Conservation (phyloP, 768 basidiomycete species). For the Phlegmacium glaucopus region DNA sequence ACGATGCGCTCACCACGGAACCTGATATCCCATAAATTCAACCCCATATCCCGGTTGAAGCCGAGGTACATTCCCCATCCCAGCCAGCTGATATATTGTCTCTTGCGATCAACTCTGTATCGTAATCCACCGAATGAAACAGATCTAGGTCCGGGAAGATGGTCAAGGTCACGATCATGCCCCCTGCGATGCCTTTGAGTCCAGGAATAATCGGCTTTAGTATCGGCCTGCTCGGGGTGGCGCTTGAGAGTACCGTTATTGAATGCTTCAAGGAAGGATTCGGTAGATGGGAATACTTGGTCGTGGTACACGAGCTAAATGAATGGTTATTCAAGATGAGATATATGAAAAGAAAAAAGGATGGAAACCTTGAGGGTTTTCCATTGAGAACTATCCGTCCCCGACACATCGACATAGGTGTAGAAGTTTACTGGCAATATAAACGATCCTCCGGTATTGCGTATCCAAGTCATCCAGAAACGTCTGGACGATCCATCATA, state of each 20-base stretch:
- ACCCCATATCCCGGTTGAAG: constrained; percentile 66
- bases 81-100: constrained; percentile 65
- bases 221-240: constrained; percentile 26
- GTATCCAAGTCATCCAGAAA: constrained; percentile 48
- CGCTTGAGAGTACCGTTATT: constrained; percentile 49
- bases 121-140: constrained; percentile 59
- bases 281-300: constrained; percentile 46
- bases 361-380: constrained; percentile 43
- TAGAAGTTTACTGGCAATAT: constrained; percentile 56
- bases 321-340: too few species aligned
- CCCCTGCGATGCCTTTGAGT: constrained; percentile 40
- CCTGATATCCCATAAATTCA: constrained; percentile 56
- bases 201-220: constrained; percentile 37
- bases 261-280: constrained; percentile 52
- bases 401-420: constrained; percentile 53
- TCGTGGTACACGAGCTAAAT: constrained; percentile 56
- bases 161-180: constrained; percentile 50
- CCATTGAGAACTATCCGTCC: constrained; percentile 53
- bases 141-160: constrained; percentile 60
- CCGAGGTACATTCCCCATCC: constrained; percentile 60
- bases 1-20: constrained; percentile 58
- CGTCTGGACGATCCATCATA: constrained; percentile 61
- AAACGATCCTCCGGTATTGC: constrained; percentile 46
- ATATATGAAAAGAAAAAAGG: not conserved
- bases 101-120: constrained; percentile 49